phyloP scores from a whole-genome alignment of 768 basidiomycete species.

The Tylopilus sp. region DNA sequence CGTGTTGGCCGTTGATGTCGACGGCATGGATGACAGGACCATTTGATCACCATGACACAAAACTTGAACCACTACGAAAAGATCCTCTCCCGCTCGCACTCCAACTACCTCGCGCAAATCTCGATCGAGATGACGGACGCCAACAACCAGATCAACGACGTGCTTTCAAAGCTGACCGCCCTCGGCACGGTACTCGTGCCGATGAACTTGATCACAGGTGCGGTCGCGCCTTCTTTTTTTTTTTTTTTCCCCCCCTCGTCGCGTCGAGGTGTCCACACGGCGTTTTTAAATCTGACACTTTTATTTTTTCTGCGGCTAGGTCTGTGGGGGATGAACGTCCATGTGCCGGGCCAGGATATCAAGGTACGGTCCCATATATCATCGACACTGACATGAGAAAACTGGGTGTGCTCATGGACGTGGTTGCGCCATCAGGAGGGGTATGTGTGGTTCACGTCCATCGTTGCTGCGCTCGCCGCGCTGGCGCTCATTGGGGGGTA shows the following conservation, averaged over 20 bases:
- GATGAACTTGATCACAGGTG: constrained; percentile 94
- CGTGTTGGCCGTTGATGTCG: constrained; percentile 2
- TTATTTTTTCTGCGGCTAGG: constrained; percentile 38
- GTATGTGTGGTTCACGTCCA: constrained; percentile 84
- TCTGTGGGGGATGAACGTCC: constrained; percentile 99
- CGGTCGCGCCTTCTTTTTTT: constrained; percentile 10
- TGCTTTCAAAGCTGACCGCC: constrained; percentile 93
- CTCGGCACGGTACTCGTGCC: constrained; percentile 96
- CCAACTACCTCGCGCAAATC: constrained; percentile 98
- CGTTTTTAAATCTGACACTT: not conserved
- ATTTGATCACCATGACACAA: constrained; percentile 99
- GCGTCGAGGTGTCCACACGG: too few relatives aligned
- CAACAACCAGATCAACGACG: constrained; percentile 99
- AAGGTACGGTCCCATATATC: constrained; percentile 31
- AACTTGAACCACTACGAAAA: constrained; percentile 99
- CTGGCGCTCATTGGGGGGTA: constrained; percentile 84
- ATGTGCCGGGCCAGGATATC: constrained; percentile 83
- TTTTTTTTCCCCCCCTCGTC: not conserved
- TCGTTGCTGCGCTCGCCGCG: constrained; percentile 73
- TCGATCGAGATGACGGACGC: constrained; percentile 99
- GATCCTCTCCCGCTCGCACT: constrained; percentile 97
- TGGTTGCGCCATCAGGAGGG: constrained; percentile 32
- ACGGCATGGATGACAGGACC: constrained; percentile 54
- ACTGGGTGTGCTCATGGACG: not conserved
- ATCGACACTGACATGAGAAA: too few relatives aligned